phyloP scores from a whole-genome alignment of 768 basidiomycete species.

The Hirschioporus abietinus region DNA sequence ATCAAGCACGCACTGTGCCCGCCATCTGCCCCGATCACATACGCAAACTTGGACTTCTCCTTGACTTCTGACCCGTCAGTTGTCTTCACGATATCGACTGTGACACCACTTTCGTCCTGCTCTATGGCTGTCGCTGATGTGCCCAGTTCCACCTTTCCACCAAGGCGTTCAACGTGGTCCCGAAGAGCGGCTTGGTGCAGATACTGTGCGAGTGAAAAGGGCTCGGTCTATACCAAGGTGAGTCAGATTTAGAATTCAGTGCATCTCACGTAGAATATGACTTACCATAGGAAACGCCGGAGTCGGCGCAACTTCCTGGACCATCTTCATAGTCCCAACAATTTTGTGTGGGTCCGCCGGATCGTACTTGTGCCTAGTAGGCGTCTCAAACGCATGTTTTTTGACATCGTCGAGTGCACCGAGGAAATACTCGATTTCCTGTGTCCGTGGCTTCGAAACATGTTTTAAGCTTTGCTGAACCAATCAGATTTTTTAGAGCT shows the following conservation, averaged over 20 bases:
- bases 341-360: background rate
- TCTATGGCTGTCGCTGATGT: constrained; percentile 39
- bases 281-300: background rate
- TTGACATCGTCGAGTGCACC: background rate
- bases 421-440: background rate
- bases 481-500: background rate
- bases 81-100: constrained; percentile 20
- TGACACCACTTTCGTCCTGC: constrained; percentile 24
- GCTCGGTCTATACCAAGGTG: background rate
- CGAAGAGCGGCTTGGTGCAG: constrained; percentile 25
- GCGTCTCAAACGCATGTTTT: background rate
- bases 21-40: constrained; percentile 38
- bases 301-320: background rate
- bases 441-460: background rate
- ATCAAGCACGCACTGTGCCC: constrained; percentile 22
- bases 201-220: background rate
- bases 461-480: too few species aligned
- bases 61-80: constrained; percentile 14
- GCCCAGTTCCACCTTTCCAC: constrained; percentile 34
- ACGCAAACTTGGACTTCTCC: constrained; percentile 26
- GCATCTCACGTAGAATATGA: background rate
- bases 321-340: background rate
- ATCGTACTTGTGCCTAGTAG: background rate
- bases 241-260: background rate
- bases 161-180: constrained; percentile 19